Conservation (phyloP, 768 basidiomycete genomes). For the Podaxis pistillaris region DNA sequence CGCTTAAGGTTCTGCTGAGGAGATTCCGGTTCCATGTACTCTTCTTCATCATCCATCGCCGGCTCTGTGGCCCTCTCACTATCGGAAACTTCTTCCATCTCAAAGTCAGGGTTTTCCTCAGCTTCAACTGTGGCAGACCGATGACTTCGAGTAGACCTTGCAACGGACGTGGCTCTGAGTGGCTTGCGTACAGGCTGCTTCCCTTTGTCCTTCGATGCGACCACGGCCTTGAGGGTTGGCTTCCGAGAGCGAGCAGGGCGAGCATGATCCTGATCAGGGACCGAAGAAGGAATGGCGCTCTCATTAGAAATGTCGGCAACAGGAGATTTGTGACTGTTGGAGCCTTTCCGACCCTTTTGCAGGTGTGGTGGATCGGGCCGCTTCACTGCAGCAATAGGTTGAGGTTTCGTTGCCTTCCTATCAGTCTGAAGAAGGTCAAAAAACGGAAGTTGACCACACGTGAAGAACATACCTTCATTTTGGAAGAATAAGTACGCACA, state of each 20-base stretch:
- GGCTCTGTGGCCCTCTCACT: conserved; percentile 1
- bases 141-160: background rate
- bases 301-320: conserved; percentile 29
- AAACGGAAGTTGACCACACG: background rate
- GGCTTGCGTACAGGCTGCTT: background rate
- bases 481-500: background rate
- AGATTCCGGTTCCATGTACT: conserved; percentile 16
- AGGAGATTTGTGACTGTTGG: background rate
- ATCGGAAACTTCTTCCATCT: conserved; percentile 12
- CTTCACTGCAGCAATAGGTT: background rate
- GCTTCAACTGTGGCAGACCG: conserved; percentile 4
- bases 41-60: conserved; percentile 18
- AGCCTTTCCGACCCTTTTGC: background rate
- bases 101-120: conserved; percentile 13
- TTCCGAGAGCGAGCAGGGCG: conserved; percentile 3
- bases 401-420: background rate
- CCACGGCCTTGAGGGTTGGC: conserved; percentile 1
- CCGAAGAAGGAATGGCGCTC: conserved; percentile 52
- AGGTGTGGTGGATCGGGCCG: background rate
- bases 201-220: conserved; percentile 4
- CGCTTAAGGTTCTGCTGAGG: conserved; percentile 15
- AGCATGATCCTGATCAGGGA: conserved; percentile 49
- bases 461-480: background rate
- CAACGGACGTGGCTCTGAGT: background rate
- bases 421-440: background rate